phyloP scores from a whole-genome alignment of 257 asterid genomes.

The Capsicum baccatum region DNA sequence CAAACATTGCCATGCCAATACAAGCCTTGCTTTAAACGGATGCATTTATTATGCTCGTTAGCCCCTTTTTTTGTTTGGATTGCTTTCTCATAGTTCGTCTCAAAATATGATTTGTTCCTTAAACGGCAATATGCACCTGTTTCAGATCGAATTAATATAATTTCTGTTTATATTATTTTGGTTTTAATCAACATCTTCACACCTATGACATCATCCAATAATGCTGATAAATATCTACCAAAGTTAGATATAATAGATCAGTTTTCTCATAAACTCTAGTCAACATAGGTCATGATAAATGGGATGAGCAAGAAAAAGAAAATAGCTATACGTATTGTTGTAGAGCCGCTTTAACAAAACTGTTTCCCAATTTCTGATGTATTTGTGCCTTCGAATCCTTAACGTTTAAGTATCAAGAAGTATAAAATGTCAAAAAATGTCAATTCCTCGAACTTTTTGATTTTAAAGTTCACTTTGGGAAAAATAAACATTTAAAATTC shows the following conservation, averaged over 20 bases:
- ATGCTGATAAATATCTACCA: not conserved
- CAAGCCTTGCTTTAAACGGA: not conserved
- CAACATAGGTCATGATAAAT: not conserved
- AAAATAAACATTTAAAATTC: not conserved
- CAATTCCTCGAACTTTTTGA: not conserved
- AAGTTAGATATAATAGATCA: conserved; percentile 7
- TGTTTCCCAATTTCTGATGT: not conserved
- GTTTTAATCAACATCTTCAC: not conserved
- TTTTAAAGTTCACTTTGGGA: not conserved
- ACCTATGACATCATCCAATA: not conserved
- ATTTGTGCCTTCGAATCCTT: conserved; percentile 14
- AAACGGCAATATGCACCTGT: not conserved
- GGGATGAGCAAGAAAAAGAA: not conserved
- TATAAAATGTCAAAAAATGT: not conserved
- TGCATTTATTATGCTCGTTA: not conserved
- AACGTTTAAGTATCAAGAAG: not conserved
- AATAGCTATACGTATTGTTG: not conserved
- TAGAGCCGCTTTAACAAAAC: not conserved
- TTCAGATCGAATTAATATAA: not conserved
- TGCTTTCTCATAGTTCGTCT: not conserved
- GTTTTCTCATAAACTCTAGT: not conserved
- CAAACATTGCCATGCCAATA: not conserved
- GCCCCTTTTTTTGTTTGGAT: not conserved
- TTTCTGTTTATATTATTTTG: conserved; percentile 1
- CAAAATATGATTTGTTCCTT: conserved; percentile 1